These are phyloP conservation scores for Favolaschia claudopus DNA, from an alignment of 768 basidiomycete genomes.

Conservation along the genomic window DNA sequence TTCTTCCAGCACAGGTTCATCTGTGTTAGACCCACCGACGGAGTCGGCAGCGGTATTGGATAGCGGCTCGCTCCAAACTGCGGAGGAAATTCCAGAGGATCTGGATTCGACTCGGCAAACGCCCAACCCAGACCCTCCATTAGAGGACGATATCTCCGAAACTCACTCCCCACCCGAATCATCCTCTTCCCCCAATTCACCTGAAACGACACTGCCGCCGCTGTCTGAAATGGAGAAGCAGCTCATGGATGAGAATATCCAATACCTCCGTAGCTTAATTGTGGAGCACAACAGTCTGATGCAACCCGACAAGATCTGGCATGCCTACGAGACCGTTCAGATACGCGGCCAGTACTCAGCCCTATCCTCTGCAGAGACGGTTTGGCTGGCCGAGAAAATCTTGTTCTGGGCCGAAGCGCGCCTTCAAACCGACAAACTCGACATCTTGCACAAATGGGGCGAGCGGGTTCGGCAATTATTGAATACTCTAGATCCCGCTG, in stretches of 20 bases:
- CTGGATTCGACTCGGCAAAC: conserved; percentile 4
- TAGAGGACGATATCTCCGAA: conserved; percentile 21
- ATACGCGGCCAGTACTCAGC: conserved; percentile 31
- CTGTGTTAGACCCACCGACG: conserved; percentile 6
- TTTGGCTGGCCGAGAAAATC: conserved; percentile 24
- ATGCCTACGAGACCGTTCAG: conserved; percentile 27
- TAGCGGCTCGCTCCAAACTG: not conserved
- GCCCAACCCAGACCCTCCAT: not conserved
- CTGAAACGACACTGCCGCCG: not conserved
- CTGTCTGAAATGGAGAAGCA: not conserved
- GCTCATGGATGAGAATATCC: not conserved
- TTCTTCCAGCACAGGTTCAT: not conserved
- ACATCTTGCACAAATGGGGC: not conserved
- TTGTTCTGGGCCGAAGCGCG: conserved; percentile 25
- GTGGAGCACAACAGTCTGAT: conserved; percentile 7
- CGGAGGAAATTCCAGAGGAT: not conserved
- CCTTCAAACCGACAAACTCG: conserved; percentile 4
- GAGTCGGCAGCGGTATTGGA: conserved; percentile 7
- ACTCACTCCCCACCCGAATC: conserved; percentile 23
- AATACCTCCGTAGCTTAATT: conserved; percentile 4
- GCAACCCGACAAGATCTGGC: conserved; percentile 44
- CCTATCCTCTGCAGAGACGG: conserved; percentile 27
- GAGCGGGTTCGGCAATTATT: not conserved
- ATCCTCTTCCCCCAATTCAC: not conserved
- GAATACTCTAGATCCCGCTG: not conserved